Evolutionary conservation across 345 rosid genomes (phyloP).

Genomic region (Leavenworthia alabamica): DNA sequence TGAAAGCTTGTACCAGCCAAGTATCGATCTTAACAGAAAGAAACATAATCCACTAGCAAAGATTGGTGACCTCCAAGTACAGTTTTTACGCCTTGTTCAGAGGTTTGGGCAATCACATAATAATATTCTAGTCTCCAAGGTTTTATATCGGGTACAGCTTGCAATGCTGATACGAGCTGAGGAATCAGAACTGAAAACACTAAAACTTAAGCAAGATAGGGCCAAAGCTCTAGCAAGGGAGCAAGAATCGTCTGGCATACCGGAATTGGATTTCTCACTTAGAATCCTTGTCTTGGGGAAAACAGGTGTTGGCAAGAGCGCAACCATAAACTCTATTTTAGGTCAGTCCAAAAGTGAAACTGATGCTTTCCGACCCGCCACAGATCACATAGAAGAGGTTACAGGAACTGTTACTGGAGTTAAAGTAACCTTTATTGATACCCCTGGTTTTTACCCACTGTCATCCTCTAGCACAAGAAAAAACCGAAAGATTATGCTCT

Average conservation of each 20-base stretch:
- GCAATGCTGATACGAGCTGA: constrained; percentile 73
- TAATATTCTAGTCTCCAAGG: constrained; percentile 68
- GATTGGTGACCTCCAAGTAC: constrained; percentile 63
- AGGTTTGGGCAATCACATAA: constrained; percentile 56
- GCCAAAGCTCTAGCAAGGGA: constrained; percentile 56
- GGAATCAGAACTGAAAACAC: constrained; percentile 53
- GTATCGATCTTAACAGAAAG: constrained; percentile 21
- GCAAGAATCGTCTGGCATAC: constrained; percentile 67
- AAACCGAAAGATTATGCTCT: constrained; percentile 66
- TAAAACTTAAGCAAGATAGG: constrained; percentile 43
- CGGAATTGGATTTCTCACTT: constrained; percentile 57
- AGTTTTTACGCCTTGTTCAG: constrained; percentile 60
- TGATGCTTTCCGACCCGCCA: constrained; percentile 72
- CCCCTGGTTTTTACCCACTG: constrained; percentile 75
- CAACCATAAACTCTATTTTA: constrained; percentile 84
- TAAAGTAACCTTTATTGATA: constrained; percentile 72
- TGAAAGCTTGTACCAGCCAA: constrained; percentile 35
- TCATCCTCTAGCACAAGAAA: constrained; percentile 48
- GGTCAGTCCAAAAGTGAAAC: constrained; percentile 61
- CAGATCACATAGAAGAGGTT: constrained; percentile 61
- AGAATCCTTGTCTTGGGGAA: constrained; percentile 79
- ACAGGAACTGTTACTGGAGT: constrained; percentile 60
- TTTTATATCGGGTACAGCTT: constrained; percentile 66
- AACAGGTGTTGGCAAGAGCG: constrained; percentile 98
- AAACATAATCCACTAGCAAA: constrained; percentile 46